These are phyloP conservation scores for Pyrenula aspistea DNA, from an alignment of 495 filamentous ascomycete genomes.

Conservation along the genomic window DNA sequence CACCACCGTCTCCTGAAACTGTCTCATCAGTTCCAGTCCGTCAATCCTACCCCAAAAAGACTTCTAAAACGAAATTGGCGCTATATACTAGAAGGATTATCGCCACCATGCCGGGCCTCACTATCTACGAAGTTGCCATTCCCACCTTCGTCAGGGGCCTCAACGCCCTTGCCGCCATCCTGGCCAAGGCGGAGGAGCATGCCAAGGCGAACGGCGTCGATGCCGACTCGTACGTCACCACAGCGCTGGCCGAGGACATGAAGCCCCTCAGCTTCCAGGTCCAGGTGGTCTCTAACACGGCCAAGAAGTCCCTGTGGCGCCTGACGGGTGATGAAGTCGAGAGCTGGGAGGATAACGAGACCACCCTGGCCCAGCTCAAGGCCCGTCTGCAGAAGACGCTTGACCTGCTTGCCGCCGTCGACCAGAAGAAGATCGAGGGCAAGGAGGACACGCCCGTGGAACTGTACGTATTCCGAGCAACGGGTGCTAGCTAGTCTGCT, in stretches of 20 bases:
- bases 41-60: too few relatives aligned
- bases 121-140: too few relatives aligned
- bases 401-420: constrained; percentile 22
- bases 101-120: too few relatives aligned
- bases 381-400: constrained; percentile 25
- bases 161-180: constrained; percentile 18
- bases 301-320: constrained; percentile 17
- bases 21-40: too few relatives aligned
- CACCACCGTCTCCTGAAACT: too few relatives aligned
- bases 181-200: constrained; percentile 13
- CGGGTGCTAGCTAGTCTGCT: too few relatives aligned
- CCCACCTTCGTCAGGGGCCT: too few relatives aligned
- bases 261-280: constrained; percentile 34
- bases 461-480: constrained; percentile 15
- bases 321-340: constrained; percentile 13
- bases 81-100: too few relatives aligned
- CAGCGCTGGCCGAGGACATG: constrained; percentile 44
- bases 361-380: constrained; percentile 27
- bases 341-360: constrained; percentile 18
- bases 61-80: too few relatives aligned
- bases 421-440: constrained; percentile 22
- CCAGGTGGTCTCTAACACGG: constrained; percentile 16
- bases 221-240: too few relatives aligned
- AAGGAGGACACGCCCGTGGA: constrained; percentile 17
- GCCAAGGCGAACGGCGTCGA: constrained; percentile 12